Evolutionary conservation across 2,329 filamentous ascomycete species (phyloP).

Genomic region (Cladosporium sp.): DNA sequence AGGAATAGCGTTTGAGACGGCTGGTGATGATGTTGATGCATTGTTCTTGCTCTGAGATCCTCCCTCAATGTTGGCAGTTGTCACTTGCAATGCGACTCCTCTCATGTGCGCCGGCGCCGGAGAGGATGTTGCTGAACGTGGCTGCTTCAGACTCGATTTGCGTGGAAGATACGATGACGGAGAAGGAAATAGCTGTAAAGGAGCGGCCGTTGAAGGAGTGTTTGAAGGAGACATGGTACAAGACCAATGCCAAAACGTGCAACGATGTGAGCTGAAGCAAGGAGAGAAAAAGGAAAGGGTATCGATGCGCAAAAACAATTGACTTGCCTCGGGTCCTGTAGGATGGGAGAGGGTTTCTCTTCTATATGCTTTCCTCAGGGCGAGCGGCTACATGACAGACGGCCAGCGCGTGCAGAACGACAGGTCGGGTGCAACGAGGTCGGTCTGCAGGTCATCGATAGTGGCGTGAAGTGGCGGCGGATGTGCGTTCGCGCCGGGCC

Average conservation of each 20-base stretch:
- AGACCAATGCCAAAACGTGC: slow-evolving; percentile 19
- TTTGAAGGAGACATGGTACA: slow-evolving; percentile 24
- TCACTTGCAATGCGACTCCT: slow-evolving; percentile 33
- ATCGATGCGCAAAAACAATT: slow-evolving; percentile 15
- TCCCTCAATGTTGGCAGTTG: slow-evolving; percentile 10
- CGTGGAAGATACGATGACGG: slow-evolving; percentile 21
- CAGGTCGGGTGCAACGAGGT: slow-evolving; percentile 5
- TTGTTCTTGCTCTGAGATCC: background rate
- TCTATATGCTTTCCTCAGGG: background rate
- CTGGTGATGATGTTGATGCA: slow-evolving; percentile 15
- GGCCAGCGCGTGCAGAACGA: slow-evolving; percentile 14
- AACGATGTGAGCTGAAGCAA: background rate
- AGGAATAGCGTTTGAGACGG: slow-evolving; percentile 30
- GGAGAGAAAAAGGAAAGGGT: slow-evolving; percentile 12
- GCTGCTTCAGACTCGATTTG: slow-evolving; percentile 25
- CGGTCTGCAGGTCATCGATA: slow-evolving; percentile 24
- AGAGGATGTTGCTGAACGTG: slow-evolving; percentile 11
- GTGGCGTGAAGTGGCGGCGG: slow-evolving; percentile 6
- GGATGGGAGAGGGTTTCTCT: background rate
- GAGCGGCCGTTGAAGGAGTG: slow-evolving; percentile 20
- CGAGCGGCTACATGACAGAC: slow-evolving; percentile 8
- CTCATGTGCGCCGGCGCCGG: slow-evolving; percentile 23
- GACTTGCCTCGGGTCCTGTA: slow-evolving; percentile 24
- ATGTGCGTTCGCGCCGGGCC: slow-evolving; percentile 24
- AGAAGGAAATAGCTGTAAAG: slow-evolving; percentile 27